Conservation (phyloP, 2,329 filamentous ascomycete genomes). For the Erysiphe pulchra region DNA sequence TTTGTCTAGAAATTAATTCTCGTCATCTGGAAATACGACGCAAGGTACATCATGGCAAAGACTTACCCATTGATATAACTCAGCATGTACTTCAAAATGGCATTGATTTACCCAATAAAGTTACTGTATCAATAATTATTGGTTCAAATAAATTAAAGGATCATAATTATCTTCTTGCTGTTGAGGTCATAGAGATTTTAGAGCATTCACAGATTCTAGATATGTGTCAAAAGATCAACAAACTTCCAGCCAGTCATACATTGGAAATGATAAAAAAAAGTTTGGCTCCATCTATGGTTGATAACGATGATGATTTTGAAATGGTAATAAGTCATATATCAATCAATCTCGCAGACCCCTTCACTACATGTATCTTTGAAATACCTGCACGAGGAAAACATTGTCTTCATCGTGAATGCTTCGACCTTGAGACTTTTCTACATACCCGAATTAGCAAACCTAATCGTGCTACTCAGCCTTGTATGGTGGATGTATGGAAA, state of each 20-base stretch:
- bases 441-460: conserved; percentile 27
- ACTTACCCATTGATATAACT: conserved; percentile 54
- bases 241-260: conserved; percentile 23
- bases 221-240: conserved; percentile 13
- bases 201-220: conserved; percentile 19
- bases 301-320: conserved; percentile 33
- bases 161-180: conserved; percentile 32
- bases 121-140: conserved; percentile 7
- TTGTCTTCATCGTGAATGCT: conserved; percentile 67
- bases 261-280: conserved; percentile 28
- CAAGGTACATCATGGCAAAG: conserved; percentile 47
- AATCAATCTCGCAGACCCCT: conserved; percentile 41
- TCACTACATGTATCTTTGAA: conserved; percentile 35
- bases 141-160: conserved; percentile 12
- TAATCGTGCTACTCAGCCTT: conserved; percentile 23
- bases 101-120: conserved; percentile 2
- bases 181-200: conserved; percentile 43
- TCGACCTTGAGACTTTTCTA: conserved; percentile 68
- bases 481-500: conserved; percentile 46
- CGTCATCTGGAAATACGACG: conserved; percentile 30
- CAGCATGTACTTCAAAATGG: conserved; percentile 12
- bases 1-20: conserved; percentile 44
- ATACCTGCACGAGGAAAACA: conserved; percentile 41
- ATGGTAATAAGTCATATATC: conserved; percentile 30
- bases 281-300: conserved; percentile 16